Evolutionary conservation across 2,329 filamentous ascomycete species (phyloP), one percentile per base, ranked within the genome.

Genomic region (Cercospora canescens): DNA sequence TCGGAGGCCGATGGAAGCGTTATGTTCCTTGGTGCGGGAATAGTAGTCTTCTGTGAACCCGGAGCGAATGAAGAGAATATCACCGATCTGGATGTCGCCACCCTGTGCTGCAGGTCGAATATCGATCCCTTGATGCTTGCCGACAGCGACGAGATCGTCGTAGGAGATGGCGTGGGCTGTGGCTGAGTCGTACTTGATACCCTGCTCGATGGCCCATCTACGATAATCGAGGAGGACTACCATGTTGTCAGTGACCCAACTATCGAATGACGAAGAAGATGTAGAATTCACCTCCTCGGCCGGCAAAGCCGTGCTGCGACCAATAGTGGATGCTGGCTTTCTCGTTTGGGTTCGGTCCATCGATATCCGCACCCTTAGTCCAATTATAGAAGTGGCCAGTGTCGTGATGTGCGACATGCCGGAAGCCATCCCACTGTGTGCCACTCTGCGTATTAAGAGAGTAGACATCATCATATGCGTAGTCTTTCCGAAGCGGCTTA

Each of bases 61-160:
- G 1, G 85, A 88, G 18, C 89, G 83, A 21, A 92, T 75, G 52
- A 92, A 81, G 11, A 92, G 81, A 62, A 92, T 86, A 67, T 92
- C 89, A 5, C 89, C 90, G 2, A 83, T 76, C 65, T 81, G 82
- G 70, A 87, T 82, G 67, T 86, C 83, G 48, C 85, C 85, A 28
- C 85, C 85, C 68, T 86, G 82, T 0, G 81, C 75, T 3, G 80
- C 78, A 0, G 86, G 84, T 0, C 81, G 84, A 72, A 91, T 88
- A 67, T 89, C 85, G 28, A 91, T 80, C 0, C 85, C 85, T 69
- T 91, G 87, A 37, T 84, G 79, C 35, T 79, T 79, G 0, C 87
- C 90, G 35, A 87, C 87, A 8, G 83, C 81, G 61, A 86, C 84
- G 0, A 93, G 81, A 12, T 82, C 78, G 26, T 79, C 76, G 68